These are phyloP conservation scores for Radiomyces spectabilis DNA, from an alignment of 192 early-diverging fungal genomes.

Conservation along the genomic window DNA sequence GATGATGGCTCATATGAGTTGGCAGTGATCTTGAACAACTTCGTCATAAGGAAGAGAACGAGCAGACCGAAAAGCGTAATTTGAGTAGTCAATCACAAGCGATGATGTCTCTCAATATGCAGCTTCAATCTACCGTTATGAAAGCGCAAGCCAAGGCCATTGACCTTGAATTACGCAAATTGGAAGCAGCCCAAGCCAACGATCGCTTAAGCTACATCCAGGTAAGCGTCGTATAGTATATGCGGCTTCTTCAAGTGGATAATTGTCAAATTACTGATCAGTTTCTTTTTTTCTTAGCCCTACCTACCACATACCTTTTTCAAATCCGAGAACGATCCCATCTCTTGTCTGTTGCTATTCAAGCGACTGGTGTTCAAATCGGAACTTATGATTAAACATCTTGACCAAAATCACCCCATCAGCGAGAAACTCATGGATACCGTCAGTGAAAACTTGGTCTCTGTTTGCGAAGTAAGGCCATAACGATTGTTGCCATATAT, in stretches of 20 bases:
- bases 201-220: constrained; percentile 57
- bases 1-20: too few species aligned
- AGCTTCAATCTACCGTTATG: constrained; percentile 71
- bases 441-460: constrained; percentile 45
- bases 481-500: neutral
- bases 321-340: constrained; percentile 68
- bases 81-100: constrained; percentile 68
- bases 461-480: constrained; percentile 45
- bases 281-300: constrained; percentile 52
- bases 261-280: constrained; percentile 4
- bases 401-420: constrained; percentile 51
- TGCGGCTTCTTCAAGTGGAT: constrained; percentile 12
- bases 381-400: constrained; percentile 63
- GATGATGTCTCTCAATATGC: constrained; percentile 73
- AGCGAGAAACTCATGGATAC: constrained; percentile 48
- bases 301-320: constrained; percentile 86
- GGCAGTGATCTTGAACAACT: constrained; percentile 62
- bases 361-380: constrained; percentile 79
- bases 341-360: constrained; percentile 67
- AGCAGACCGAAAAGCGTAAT: constrained; percentile 44
- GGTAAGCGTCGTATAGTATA: too few species aligned
- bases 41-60: constrained; percentile 57
- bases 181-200: constrained; percentile 79
- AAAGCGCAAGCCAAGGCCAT: constrained; percentile 85
- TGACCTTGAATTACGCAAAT: constrained; percentile 81